Evolutionary conservation across 2,329 filamentous ascomycete genomes (phyloP).

Genomic region (Paraphoma sp.): DNA sequence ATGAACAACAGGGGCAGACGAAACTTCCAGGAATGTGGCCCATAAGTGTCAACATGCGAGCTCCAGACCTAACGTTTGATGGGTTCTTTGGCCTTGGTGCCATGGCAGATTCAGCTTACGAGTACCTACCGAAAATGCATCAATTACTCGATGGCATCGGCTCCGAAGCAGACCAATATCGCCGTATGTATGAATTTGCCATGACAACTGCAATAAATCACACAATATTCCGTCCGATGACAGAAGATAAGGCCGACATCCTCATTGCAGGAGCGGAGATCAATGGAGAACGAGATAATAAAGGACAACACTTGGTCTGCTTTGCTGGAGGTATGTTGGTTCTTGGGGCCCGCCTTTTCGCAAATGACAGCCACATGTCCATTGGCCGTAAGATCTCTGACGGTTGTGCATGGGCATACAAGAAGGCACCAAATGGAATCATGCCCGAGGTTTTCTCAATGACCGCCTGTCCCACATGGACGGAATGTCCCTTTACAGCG

Average conservation of each 20-base stretch:
- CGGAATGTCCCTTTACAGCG: conserved; percentile 49
- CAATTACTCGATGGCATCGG: conserved; percentile 53
- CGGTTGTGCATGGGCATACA: conserved; percentile 68
- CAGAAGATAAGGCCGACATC: conserved; percentile 53
- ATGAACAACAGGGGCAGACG: conserved; percentile 49
- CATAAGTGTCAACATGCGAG: conserved; percentile 49
- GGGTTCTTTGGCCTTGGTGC: conserved; percentile 40
- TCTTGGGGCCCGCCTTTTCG: conserved; percentile 63
- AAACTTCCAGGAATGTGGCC: conserved; percentile 57
- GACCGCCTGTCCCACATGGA: conserved; percentile 51
- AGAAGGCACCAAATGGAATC: conserved; percentile 61
- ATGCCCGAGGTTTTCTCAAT: conserved; percentile 65
- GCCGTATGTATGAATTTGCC: conserved; percentile 62
- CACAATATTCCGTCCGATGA: conserved; percentile 59
- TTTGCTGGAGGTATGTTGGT: conserved; percentile 69
- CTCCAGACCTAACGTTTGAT: conserved; percentile 49
- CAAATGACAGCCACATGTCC: conserved; percentile 58
- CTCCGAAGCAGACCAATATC: conserved; percentile 55
- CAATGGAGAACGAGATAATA: conserved; percentile 46
- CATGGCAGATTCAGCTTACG: conserved; percentile 45
- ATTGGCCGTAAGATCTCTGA: conserved; percentile 65
- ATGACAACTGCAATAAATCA: conserved; percentile 52
- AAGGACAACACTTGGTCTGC: conserved; percentile 65
- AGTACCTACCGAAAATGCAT: conserved; percentile 55
- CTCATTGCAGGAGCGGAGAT: conserved; percentile 53